phyloP scores from a whole-genome alignment of 2,329 filamentous ascomycete species.

The Falciphora oryzae region DNA sequence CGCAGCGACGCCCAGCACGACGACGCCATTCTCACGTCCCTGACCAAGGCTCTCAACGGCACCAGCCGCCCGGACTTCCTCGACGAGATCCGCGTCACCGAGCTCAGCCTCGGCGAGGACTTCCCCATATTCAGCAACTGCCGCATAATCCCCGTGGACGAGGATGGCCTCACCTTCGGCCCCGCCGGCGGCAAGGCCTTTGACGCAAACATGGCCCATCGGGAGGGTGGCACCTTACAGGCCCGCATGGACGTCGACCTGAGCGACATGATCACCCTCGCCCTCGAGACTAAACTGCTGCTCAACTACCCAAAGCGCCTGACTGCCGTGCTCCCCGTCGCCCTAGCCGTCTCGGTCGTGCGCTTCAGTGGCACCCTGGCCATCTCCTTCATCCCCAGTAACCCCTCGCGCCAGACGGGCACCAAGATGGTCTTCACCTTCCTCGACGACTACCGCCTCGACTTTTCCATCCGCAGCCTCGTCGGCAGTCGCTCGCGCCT shows the following conservation, averaged over 20 bases:
- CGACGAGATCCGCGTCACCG: constrained; percentile 88
- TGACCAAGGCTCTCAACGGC: constrained; percentile 86
- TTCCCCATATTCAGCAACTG: constrained; percentile 99
- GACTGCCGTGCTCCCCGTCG: constrained; percentile 85
- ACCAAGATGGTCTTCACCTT: constrained; percentile 96
- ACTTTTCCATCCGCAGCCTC: constrained; percentile 74
- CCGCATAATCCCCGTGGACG: constrained; percentile 84
- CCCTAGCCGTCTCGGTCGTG: constrained; percentile 84
- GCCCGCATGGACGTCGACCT: constrained; percentile 96
- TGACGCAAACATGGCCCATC: constrained; percentile 41
- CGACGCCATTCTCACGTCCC: constrained; percentile 77
- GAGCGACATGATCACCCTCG: constrained; percentile 91
- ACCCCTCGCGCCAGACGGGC: constrained; percentile 60
- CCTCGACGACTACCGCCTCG: constrained; percentile 77
- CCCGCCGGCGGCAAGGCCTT: constrained; percentile 39
- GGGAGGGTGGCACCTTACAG: constrained; percentile 72
- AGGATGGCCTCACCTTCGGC: constrained; percentile 59
- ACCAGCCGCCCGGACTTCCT: constrained; percentile 81
- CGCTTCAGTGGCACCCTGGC: constrained; percentile 92
- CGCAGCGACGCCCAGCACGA: constrained; percentile 87
- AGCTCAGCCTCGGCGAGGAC: constrained; percentile 90
- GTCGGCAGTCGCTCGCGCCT: constrained; percentile 73
- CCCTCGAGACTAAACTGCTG: constrained; percentile 87
- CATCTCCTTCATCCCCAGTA: constrained; percentile 83
- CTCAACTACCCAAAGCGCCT: constrained; percentile 91